Evolutionary conservation across 1,139 yeast genomes (phyloP).

Genomic region (Nakaseomyces nivariensis): DNA sequence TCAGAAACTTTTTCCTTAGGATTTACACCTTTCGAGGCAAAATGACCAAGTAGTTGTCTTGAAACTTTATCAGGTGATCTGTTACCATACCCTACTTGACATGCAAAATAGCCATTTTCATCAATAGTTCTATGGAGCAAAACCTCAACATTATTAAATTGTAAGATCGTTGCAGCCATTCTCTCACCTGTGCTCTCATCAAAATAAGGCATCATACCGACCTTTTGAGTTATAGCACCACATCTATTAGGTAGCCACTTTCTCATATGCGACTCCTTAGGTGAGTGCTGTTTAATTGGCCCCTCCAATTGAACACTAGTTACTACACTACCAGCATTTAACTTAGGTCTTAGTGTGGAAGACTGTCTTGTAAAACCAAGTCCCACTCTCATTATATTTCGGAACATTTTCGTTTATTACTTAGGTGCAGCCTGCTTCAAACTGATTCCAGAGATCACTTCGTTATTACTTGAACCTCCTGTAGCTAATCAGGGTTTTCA

Average conservation of each 20-base stretch:
- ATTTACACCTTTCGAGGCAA: slow-evolving; percentile 68
- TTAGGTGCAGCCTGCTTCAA: no score
- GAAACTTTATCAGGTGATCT: slow-evolving; percentile 53
- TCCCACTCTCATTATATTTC: neutral
- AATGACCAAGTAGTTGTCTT: slow-evolving; percentile 65
- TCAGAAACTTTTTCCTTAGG: slow-evolving; percentile 73
- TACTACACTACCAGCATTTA: slow-evolving; percentile 19
- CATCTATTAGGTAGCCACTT: slow-evolving; percentile 65
- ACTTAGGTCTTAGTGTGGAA: slow-evolving; percentile 10
- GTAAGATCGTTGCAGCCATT: slow-evolving; percentile 74
- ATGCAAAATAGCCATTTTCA: slow-evolving; percentile 73
- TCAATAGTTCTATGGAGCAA: slow-evolving; percentile 57
- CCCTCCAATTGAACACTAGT: slow-evolving; percentile 20
- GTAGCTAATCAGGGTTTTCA: no score
- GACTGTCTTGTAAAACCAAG: neutral
- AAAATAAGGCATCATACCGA: slow-evolving; percentile 87
- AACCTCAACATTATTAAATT: slow-evolving; percentile 83
- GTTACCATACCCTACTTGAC: slow-evolving; percentile 79
- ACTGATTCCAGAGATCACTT: no score
- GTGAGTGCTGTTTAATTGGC: slow-evolving; percentile 43
- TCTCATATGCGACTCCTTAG: slow-evolving; percentile 50
- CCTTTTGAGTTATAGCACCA: slow-evolving; percentile 72
- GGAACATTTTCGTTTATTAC: neutral
- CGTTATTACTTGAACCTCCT: no score
- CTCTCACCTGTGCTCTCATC: slow-evolving; percentile 56